phyloP scores from a whole-genome alignment of 331 rosid species.

The Pyracantha coccinea region DNA sequence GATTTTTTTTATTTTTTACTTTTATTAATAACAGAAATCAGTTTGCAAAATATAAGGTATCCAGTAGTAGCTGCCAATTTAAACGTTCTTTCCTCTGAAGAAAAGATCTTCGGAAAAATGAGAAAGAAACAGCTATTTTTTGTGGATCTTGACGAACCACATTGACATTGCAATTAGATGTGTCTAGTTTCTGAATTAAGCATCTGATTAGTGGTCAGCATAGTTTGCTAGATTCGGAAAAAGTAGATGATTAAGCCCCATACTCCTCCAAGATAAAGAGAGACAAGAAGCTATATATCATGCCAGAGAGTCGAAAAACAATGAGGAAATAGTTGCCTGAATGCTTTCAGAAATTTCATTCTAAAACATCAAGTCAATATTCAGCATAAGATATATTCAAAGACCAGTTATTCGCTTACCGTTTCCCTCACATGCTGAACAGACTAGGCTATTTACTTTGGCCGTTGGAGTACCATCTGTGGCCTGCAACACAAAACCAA shows the following conservation, averaged over 20 bases:
- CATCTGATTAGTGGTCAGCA: neutral
- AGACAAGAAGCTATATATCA: neutral
- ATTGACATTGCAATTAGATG: neutral
- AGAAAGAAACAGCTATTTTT: neutral
- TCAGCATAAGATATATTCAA: neutral
- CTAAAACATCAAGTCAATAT: neutral
- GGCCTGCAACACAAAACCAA: conserved; percentile 55
- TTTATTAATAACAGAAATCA: neutral
- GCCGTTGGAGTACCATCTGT: conserved; percentile 25
- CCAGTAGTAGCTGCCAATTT: neutral
- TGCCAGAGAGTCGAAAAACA: neutral
- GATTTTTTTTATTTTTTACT: neutral
- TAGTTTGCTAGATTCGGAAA: neutral
- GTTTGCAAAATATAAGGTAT: neutral
- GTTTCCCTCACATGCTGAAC: conserved; percentile 80
- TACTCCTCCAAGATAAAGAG: neutral
- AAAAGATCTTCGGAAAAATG: neutral
- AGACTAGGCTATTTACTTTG: conserved; percentile 52
- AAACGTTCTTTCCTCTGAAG: neutral
- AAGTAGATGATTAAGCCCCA: neutral
- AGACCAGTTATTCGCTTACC: conserved; percentile 42
- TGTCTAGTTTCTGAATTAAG: neutral
- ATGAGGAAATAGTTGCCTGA: neutral
- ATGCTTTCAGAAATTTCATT: neutral
- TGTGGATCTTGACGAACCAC: neutral